Percentiles rank a stretch among this genome's conserved stretches.
phyloP scores from a whole-genome alignment of 306 rosid species.

The Albizia julibrissin region DNA sequence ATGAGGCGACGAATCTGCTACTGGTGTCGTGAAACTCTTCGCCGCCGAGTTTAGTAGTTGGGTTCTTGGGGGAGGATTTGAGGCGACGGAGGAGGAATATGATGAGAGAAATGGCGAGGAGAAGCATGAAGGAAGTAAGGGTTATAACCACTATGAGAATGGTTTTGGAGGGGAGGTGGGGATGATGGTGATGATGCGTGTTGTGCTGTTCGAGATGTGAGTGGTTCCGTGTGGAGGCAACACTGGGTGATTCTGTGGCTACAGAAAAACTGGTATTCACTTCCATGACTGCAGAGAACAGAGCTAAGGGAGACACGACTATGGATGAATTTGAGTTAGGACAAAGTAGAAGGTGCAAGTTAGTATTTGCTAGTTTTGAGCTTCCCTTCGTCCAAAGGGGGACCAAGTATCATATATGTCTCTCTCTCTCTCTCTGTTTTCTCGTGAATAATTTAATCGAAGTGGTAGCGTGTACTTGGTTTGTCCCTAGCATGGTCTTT shows the following conservation, averaged over 20 bases:
- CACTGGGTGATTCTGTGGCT: conserved; percentile 40
- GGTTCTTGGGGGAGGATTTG: conserved; percentile 47
- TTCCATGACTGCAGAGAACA: conserved; percentile 67
- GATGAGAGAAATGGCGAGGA: conserved; percentile 52
- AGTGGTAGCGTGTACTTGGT: conserved; percentile 37
- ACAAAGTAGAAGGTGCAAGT: conserved; percentile 33
- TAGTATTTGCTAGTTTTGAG: conserved; percentile 36
- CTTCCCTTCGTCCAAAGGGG: conserved; percentile 34
- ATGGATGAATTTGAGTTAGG: conserved; percentile 17
- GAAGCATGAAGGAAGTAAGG: conserved; percentile 34
- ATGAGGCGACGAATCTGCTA: conserved; percentile 62
- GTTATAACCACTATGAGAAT: conserved; percentile 50
- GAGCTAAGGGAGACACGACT: conserved; percentile 26
- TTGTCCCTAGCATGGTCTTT: conserved; percentile 53
- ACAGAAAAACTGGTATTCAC: conserved; percentile 38
- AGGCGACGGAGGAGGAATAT: conserved; percentile 60
- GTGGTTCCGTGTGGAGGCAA: conserved; percentile 32
- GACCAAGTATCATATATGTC: not conserved
- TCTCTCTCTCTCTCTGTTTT: conserved; percentile 27
- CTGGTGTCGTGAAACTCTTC: conserved; percentile 45
- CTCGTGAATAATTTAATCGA: conserved; percentile 49
- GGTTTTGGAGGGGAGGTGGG: conserved; percentile 54
- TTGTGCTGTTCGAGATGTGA: conserved; percentile 35
- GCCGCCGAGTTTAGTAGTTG: conserved; percentile 39
- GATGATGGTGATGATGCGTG: conserved; percentile 35